Evolutionary conservation across 2,329 filamentous ascomycete species (phyloP), one percentile per base, ranked within the genome.

Genomic region (Aspergillus sp.): DNA sequence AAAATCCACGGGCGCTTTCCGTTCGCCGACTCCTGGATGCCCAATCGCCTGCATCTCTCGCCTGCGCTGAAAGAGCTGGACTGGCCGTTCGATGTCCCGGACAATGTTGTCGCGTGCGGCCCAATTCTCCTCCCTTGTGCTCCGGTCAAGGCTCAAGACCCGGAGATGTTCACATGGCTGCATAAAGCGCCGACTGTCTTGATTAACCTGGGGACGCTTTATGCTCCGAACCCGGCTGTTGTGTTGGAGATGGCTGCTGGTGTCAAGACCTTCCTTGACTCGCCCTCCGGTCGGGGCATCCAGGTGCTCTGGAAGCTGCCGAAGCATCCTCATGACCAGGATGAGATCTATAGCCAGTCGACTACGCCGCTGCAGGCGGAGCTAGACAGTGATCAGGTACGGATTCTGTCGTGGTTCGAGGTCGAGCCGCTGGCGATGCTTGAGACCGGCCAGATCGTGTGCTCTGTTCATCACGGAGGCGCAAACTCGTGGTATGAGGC

Each of bases 131-230:
- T 77, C 0, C 63, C 68, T 0, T 68, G 70, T 2, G 53, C 62
- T 0, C 56, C 74, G 0, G 69, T 81, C 0, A 47, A 65, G 12
- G 67, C 75, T 15, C 67, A 74, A 2, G 78, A 82, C 32, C 69
- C 75, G 0, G 71, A 75, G n/a, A 66, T 83, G 8, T 64, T 67
- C 1, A 43, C 44, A 1, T 83, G 81, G 81, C 68, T 83, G 3
- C 59, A 64, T 1, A 63, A 67, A 3, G 72, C 69, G 0, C 77
- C 78, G 2, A 82, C 79, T 0, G 65, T 84, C 0, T 72, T 81
- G n/a, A 71, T 83, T 34, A 82, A 80, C 57, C 65, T 83, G 1
- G 81, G 81, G 0, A 78, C 79, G 0, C 69, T 75, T 3, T 66
- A 70, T 47, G 63, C 62, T 0, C 64, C 72, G 4, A 63, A 68